These are phyloP conservation scores for Melanopsichium pennsylvanicum DNA, from an alignment of 1,284 basidiomycete genomes.

Conservation along the genomic window DNA sequence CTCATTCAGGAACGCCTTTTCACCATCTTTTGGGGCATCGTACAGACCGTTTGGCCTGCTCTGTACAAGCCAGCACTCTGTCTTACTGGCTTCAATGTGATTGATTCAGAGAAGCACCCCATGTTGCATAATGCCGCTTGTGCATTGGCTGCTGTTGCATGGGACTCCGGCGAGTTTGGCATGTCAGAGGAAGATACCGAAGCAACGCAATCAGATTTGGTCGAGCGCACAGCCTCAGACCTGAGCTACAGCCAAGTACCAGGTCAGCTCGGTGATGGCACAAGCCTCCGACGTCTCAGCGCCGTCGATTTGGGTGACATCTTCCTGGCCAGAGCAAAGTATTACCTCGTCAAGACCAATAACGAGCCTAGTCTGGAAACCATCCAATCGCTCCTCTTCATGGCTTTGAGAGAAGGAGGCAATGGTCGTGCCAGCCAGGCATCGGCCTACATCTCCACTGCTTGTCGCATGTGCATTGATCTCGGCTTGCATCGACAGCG, in stretches of 20 bases:
- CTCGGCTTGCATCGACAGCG: conserved; percentile 51
- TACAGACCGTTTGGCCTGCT: conserved; percentile 48
- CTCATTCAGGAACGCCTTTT: conserved; percentile 46
- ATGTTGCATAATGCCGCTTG: conserved; percentile 50
- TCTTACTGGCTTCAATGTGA: conserved; percentile 27
- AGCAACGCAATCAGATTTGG: conserved; percentile 34
- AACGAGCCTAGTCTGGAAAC: conserved; percentile 51
- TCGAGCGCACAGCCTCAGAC: conserved; percentile 37
- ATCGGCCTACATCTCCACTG: conserved; percentile 42
- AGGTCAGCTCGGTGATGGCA: conserved; percentile 15
- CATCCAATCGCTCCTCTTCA: conserved; percentile 49
- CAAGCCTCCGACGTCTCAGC: conserved; percentile 19
- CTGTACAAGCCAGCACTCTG: conserved; percentile 37
- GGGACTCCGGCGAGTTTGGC: conserved; percentile 41
- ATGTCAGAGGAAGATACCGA: conserved; percentile 35
- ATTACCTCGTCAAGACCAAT: conserved; percentile 47
- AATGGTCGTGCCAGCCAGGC: conserved; percentile 44
- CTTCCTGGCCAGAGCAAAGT: conserved; percentile 51
- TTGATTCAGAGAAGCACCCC: conserved; percentile 46
- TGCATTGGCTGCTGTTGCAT: conserved; percentile 43
- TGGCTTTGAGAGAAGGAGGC: conserved; percentile 54
- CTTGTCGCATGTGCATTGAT: conserved; percentile 53
- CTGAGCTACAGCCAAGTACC: conserved; percentile 30
- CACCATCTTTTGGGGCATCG: conserved; percentile 45
- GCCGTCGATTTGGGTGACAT: conserved; percentile 41